Conservation (phyloP, 768 basidiomycete genomes). For the Kwoniella sp. region DNA sequence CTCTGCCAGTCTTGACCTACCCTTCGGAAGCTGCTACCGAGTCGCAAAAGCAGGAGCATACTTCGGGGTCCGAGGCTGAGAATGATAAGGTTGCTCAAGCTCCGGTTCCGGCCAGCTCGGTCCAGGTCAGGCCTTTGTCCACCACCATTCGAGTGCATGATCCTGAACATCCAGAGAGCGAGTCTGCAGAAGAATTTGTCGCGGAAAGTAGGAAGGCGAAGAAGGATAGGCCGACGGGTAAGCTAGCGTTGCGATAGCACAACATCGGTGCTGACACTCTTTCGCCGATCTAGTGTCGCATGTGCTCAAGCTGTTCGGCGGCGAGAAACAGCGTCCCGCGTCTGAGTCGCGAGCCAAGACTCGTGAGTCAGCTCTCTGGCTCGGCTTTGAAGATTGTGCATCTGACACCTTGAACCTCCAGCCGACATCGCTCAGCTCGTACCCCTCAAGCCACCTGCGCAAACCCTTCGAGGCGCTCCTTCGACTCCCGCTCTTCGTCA, state of each 20-base stretch:
- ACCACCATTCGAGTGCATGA: conserved; percentile 45
- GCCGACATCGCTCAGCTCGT: conserved; percentile 29
- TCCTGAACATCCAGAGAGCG: no score
- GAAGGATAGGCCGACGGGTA: conserved; percentile 40
- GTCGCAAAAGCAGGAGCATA: no score
- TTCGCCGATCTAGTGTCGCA: conserved; percentile 31
- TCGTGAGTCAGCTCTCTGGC: conserved; percentile 15
- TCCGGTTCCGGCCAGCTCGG: conserved; percentile 29
- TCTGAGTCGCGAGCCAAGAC: conserved; percentile 18
- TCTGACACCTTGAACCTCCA: no score
- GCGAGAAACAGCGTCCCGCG: conserved; percentile 24
- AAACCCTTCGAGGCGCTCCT: conserved; percentile 30
- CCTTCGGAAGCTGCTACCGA: no score
- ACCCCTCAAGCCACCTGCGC: conserved; percentile 31
- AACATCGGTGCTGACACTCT: background rate
- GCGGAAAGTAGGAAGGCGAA: conserved; percentile 17
- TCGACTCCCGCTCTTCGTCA: conserved; percentile 39
- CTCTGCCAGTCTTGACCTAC: conserved; percentile 22
- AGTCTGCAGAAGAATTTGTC: no score
- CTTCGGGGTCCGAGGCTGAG: no score
- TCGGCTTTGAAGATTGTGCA: background rate
- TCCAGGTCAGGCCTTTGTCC: conserved; percentile 44
- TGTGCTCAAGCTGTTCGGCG: conserved; percentile 41
- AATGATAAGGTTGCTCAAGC: conserved; percentile 24
- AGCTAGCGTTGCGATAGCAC: conserved; percentile 1